Evolutionary conservation across 106 monocot species (phyloP).

Genomic region (Iris macrosiphon): DNA sequence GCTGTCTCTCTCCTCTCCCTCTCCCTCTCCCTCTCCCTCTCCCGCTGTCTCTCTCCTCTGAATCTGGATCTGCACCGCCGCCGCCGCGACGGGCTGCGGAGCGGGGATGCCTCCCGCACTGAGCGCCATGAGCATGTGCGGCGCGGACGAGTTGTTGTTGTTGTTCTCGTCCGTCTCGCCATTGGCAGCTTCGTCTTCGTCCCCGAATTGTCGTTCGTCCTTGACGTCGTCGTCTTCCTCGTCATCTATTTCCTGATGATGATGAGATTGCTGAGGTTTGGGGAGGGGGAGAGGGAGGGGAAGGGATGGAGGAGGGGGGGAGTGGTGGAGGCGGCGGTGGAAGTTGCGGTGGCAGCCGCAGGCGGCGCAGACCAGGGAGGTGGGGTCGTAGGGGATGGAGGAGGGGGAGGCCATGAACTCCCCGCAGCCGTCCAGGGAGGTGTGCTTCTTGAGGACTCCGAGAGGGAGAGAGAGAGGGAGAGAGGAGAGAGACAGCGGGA

Average conservation of each 20-base stretch:
- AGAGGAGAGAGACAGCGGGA: too few species aligned
- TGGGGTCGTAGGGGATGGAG: too few species aligned
- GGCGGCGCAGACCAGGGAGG: constrained; percentile 43
- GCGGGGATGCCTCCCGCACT: constrained; percentile 18
- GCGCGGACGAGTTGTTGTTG: constrained; percentile 14
- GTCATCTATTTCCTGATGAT: not conserved
- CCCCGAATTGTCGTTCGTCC: constrained; percentile 7
- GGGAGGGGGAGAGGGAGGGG: too few species aligned
- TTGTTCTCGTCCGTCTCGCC: too few species aligned
- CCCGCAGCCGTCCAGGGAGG: constrained; percentile 54
- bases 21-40: too few species aligned
- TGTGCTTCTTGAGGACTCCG: constrained; percentile 69
- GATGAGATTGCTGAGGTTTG: too few species aligned
- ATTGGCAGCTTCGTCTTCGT: too few species aligned
- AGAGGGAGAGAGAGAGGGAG: too few species aligned
- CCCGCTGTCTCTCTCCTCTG: too few species aligned
- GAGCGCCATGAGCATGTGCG: constrained; percentile 62
- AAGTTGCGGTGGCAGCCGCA: constrained; percentile 51
- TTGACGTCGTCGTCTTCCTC: constrained; percentile 1
- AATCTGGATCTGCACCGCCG: not conserved
- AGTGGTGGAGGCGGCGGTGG: constrained; percentile 42
- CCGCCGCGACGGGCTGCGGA: constrained; percentile 5
- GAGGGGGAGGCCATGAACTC: constrained; percentile 37
- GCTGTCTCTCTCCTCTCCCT: too few species aligned
- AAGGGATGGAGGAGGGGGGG: too few species aligned